Percentiles rank a stretch among this genome's conserved stretches.
Evolutionary conservation across 2,329 filamentous ascomycete species (phyloP).

Genomic region (Graphilbum sp.): DNA sequence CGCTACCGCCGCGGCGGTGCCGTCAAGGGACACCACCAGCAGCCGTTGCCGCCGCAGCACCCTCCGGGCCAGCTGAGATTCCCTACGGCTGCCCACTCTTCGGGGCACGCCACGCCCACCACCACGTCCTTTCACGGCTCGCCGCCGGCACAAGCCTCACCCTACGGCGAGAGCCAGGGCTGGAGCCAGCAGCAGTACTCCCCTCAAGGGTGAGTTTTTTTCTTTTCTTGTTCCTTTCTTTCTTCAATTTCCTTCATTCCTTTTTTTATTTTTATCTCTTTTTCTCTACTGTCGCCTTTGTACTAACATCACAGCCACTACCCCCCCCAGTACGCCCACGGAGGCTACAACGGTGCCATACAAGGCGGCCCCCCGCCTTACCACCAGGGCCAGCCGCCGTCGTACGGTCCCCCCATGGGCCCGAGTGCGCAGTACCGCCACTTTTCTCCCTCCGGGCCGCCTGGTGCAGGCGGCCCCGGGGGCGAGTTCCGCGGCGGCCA

Average conservation of each 20-base stretch:
- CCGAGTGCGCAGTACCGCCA: constrained; percentile 36
- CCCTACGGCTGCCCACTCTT: constrained; percentile 22
- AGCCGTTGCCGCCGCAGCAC: constrained; percentile 4
- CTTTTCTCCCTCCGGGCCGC: constrained; percentile 29
- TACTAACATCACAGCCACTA: no score
- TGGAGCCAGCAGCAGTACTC: constrained; percentile 22
- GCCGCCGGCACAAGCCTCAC: constrained; percentile 25
- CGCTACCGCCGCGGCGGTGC: constrained; percentile 20
- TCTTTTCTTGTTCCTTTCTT: constrained; percentile 1
- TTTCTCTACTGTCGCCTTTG: no score
- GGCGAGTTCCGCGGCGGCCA: constrained; percentile 45
- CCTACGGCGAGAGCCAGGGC: constrained; percentile 22
- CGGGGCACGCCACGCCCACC: constrained; percentile 22
- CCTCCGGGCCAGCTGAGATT: not conserved
- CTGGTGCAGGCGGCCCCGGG: constrained; percentile 23
- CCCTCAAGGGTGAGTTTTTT: constrained; percentile 22
- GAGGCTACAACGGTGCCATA: no score
- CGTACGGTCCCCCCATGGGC: constrained; percentile 39
- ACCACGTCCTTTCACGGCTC: constrained; percentile 28
- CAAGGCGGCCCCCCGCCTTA: constrained; percentile 42
- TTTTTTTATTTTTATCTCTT: no score
- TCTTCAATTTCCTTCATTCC: not conserved
- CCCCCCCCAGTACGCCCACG: constrained; percentile 33
- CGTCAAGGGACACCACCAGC: constrained; percentile 18
- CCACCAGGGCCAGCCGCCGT: constrained; percentile 30